These are phyloP conservation scores for Silene uniflora DNA, from an alignment of 148 eudicot genomes.

Conservation along the genomic window DNA sequence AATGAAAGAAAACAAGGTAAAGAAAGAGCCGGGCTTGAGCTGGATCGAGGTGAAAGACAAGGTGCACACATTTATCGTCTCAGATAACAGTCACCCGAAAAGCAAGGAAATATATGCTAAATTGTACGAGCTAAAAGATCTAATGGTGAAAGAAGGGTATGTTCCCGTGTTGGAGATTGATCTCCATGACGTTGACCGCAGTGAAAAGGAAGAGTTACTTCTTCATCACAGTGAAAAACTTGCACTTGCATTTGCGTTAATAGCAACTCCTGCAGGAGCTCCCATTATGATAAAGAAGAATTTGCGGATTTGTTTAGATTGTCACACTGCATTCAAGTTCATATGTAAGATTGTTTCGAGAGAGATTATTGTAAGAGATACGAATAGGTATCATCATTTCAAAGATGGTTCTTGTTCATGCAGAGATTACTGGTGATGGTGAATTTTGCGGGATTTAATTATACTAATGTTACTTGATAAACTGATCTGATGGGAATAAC, in stretches of 20 bases:
- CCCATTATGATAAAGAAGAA: constrained; percentile 72
- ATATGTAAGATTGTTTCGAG: constrained; percentile 52
- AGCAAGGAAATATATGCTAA: constrained; percentile 56
- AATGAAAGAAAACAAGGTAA: constrained; percentile 56
- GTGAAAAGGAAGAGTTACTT: constrained; percentile 60
- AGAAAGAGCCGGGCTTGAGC: constrained; percentile 80
- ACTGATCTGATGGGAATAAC: too few species aligned
- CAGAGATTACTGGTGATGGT: constrained; percentile 61
- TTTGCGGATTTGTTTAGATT: constrained; percentile 61
- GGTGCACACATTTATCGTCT: constrained; percentile 59
- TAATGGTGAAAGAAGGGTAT: constrained; percentile 58
- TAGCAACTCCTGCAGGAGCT: constrained; percentile 51
- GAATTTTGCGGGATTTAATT: neutral
- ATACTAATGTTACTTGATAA: neutral
- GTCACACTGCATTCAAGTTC: constrained; percentile 68
- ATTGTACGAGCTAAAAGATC: constrained; percentile 47
- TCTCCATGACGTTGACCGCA: constrained; percentile 53
- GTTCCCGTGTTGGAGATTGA: constrained; percentile 58
- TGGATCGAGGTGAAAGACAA: constrained; percentile 65
- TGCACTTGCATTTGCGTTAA: constrained; percentile 65
- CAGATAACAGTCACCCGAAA: constrained; percentile 55
- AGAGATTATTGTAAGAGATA: constrained; percentile 61
- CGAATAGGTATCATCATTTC: constrained; percentile 70
- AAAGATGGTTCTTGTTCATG: constrained; percentile 73
- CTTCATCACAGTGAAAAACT: constrained; percentile 70